Evolutionary conservation across 2,329 filamentous ascomycete species (phyloP).

Genomic region (Decorospora gaudefroyi): DNA sequence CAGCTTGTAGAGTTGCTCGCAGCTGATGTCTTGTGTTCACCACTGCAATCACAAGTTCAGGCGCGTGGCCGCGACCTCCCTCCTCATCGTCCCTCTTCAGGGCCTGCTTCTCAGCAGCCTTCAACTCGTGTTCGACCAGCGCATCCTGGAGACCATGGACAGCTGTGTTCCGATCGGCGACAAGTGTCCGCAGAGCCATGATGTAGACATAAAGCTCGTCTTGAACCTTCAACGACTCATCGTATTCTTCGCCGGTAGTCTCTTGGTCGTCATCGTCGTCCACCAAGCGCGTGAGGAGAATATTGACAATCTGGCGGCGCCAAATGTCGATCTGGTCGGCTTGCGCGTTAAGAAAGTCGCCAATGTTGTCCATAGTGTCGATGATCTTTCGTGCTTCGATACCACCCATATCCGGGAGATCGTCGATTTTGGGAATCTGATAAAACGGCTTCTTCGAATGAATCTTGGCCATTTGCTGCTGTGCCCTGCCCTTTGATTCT

Average conservation of each 20-base stretch:
- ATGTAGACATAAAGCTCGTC: slow-evolving; percentile 89
- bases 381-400: slow-evolving; percentile 73
- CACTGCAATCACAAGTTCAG: slow-evolving; percentile 64
- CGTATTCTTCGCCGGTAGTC: slow-evolving; percentile 86
- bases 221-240: slow-evolving; percentile 82
- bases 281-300: slow-evolving; percentile 74
- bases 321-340: slow-evolving; percentile 72
- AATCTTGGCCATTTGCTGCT: slow-evolving; percentile 65
- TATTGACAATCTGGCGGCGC: slow-evolving; percentile 72
- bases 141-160: slow-evolving; percentile 78
- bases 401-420: slow-evolving; percentile 64
- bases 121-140: slow-evolving; percentile 74
- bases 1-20: slow-evolving; percentile 57
- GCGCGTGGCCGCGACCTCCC: slow-evolving; percentile 67
- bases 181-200: slow-evolving; percentile 71
- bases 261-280: slow-evolving; percentile 77
- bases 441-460: slow-evolving; percentile 24
- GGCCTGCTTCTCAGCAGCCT: slow-evolving; percentile 64
- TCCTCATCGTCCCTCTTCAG: slow-evolving; percentile 57
- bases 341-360: slow-evolving; percentile 70
- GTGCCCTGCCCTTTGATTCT: slow-evolving; percentile 62
- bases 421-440: slow-evolving; percentile 51
- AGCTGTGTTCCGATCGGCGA: slow-evolving; percentile 77
- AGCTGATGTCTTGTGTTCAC: slow-evolving; percentile 54
- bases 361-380: slow-evolving; percentile 68